Conservation (phyloP, 768 basidiomycete species). For the Calocera cornea region DNA sequence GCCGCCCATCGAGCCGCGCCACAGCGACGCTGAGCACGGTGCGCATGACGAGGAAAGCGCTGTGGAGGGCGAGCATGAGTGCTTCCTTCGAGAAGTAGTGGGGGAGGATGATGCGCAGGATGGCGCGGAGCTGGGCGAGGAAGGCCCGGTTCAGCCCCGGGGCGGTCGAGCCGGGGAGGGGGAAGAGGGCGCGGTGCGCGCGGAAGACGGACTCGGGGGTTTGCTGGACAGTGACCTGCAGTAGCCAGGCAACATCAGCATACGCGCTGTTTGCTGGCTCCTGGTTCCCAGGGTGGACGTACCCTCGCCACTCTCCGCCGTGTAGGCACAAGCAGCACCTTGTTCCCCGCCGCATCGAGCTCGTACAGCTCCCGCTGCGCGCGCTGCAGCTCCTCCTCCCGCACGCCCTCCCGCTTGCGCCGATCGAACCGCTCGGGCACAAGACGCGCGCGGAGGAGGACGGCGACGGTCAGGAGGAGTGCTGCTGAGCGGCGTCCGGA, state of each 20-base stretch:
- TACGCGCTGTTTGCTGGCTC: neutral
- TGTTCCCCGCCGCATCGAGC: slow-evolving; percentile 42
- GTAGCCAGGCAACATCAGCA: neutral
- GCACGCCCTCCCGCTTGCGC: slow-evolving; percentile 9
- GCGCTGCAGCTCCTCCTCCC: slow-evolving; percentile 19
- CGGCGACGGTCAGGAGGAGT: slow-evolving; percentile 4
- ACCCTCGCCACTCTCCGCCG: slow-evolving; percentile 51
- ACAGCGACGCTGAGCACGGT: slow-evolving; percentile 82
- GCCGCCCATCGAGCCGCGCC: slow-evolving; percentile 74
- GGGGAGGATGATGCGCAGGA: slow-evolving; percentile 61
- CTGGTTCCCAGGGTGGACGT: slow-evolving; percentile 16
- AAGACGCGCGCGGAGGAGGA: slow-evolving; percentile 7
- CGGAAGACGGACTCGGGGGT: slow-evolving; percentile 39
- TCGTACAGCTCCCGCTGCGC: slow-evolving; percentile 52
- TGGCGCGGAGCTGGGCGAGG: slow-evolving; percentile 55
- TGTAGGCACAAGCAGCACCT: slow-evolving; percentile 55
- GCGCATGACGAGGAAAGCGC: slow-evolving; percentile 68
- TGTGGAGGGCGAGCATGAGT: slow-evolving; percentile 60
- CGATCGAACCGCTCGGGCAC: neutral
- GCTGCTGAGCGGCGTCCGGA: neutral
- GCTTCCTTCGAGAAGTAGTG: slow-evolving; percentile 54
- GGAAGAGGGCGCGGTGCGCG: slow-evolving; percentile 48
- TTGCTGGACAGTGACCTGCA: slow-evolving; percentile 34
- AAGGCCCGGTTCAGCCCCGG: slow-evolving; percentile 59
- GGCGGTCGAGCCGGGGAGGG: slow-evolving; percentile 30